Percentiles rank a stretch among this genome's conserved stretches.
Evolutionary conservation across 163 green algal genomes (phyloP).

Genomic region (Scenedesmus sp.): DNA sequence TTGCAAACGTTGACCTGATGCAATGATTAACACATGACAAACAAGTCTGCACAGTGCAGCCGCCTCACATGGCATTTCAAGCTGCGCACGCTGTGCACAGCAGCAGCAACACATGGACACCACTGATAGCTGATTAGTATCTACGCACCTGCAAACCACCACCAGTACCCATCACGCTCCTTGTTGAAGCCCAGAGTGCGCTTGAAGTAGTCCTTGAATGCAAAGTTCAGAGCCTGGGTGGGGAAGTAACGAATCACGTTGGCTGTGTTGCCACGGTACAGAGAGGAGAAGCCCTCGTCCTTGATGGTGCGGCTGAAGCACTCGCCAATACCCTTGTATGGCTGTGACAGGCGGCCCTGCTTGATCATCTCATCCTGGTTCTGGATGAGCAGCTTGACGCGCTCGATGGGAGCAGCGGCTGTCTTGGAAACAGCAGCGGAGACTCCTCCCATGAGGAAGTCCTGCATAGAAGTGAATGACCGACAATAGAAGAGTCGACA

Average conservation of each 20-base stretch:
- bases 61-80: neutral
- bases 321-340: slow-evolving; percentile 96
- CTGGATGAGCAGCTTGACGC: slow-evolving; percentile 99
- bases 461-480: slow-evolving; percentile 45
- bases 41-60: neutral
- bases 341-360: slow-evolving; percentile 70
- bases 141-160: slow-evolving; percentile 85
- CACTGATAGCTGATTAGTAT: neutral
- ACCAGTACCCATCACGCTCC: slow-evolving; percentile 96
- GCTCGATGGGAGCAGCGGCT: slow-evolving; percentile 97
- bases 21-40: neutral
- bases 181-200: slow-evolving; percentile 96
- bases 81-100: neutral
- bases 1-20: too few relatives aligned
- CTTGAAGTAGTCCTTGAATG: slow-evolving; percentile 99
- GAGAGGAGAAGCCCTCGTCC: slow-evolving; percentile 94
- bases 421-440: slow-evolving; percentile 95
- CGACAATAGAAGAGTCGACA: neutral
- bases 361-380: slow-evolving; percentile 80
- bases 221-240: slow-evolving; percentile 99
- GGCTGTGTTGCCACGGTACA: slow-evolving; percentile 98
- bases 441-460: slow-evolving; percentile 74
- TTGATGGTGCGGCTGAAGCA: slow-evolving; percentile 95
- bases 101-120: neutral
- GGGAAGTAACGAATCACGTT: slow-evolving; percentile 98